Evolutionary conservation across 805 yeast genomes (phyloP).

Genomic region (Candida xiaguanensis): DNA sequence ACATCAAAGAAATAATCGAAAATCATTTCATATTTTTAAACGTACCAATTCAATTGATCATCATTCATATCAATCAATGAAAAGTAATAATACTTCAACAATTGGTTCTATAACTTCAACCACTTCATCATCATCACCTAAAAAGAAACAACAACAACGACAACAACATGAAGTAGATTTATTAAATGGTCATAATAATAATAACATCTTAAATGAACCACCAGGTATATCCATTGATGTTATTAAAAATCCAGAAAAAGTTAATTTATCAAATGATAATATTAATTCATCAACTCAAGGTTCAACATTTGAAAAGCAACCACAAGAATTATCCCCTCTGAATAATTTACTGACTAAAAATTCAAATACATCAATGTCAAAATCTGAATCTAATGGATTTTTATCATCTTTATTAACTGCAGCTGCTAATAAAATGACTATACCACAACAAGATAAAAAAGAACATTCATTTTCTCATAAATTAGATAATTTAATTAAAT

Average conservation of each 20-base stretch:
- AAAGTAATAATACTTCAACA: background rate
- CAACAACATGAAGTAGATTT: background rate
- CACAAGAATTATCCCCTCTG: constrained; percentile 2
- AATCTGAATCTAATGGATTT: constrained; percentile 27
- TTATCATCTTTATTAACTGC: constrained; percentile 43
- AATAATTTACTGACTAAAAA: background rate
- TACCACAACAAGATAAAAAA: constrained; percentile 7
- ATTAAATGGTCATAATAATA: background rate
- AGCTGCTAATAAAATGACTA: constrained; percentile 22
- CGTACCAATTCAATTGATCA: too few relatives aligned
- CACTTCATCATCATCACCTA: background rate
- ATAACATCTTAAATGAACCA: background rate
- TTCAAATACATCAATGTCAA: background rate
- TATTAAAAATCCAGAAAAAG: background rate
- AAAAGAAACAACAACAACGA: background rate
- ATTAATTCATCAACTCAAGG: background rate
- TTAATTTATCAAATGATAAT: background rate
- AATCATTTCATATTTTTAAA: constrained; percentile 4
- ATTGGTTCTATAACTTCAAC: background rate
- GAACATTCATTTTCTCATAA: constrained; percentile 19
- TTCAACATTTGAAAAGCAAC: background rate
- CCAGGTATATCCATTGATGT: constrained; percentile 6
- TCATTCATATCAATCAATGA: background rate
- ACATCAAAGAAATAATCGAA: background rate
- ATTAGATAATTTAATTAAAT: constrained; percentile 22